A percentile compares a stretch with the other conserved stretches of the same genome.
Evolutionary conservation across 805 yeast genomes (phyloP).

Genomic region (Saccharomycopsis oosterbeekiorum): DNA sequence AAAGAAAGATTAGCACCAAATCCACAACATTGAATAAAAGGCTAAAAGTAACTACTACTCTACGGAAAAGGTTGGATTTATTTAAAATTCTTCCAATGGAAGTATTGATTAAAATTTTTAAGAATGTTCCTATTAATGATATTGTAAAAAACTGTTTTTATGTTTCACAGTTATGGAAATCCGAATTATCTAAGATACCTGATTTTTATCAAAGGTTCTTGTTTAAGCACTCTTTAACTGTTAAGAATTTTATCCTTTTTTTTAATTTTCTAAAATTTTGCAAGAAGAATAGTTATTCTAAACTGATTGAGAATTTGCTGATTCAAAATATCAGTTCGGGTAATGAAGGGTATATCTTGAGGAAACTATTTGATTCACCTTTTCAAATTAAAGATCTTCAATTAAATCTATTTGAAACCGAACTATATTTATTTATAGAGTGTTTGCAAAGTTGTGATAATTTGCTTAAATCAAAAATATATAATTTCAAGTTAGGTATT

Average conservation of each 20-base stretch:
- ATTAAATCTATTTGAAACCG: slow-evolving; percentile 10
- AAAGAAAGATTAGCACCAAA: background rate
- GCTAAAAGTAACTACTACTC: background rate
- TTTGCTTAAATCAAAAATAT: background rate
- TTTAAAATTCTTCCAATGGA: slow-evolving; percentile 6
- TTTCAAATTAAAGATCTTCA: background rate
- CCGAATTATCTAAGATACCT: slow-evolving; percentile 5
- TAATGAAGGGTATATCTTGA: slow-evolving; percentile 4
- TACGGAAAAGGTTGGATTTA: background rate
- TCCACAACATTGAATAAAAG: background rate
- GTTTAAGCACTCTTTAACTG: background rate
- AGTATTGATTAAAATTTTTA: slow-evolving; percentile 9
- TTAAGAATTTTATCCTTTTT: slow-evolving; percentile 4
- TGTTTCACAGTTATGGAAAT: slow-evolving; percentile 12
- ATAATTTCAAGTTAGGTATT: slow-evolving; percentile 1
- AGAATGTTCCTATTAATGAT: background rate
- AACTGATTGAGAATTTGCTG: background rate
- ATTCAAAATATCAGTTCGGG: background rate
- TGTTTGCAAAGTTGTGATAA: background rate
- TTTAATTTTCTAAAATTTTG: slow-evolving; percentile 1
- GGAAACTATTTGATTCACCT: slow-evolving; percentile 3
- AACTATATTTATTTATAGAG: slow-evolving; percentile 11
- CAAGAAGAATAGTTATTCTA: background rate
- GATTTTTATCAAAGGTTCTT: slow-evolving; percentile 3
- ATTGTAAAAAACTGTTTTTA: slow-evolving; percentile 1